These are phyloP conservation scores for Ciborinia camelliae DNA, from an alignment of 2,329 filamentous ascomycete genomes.

Conservation along the genomic window DNA sequence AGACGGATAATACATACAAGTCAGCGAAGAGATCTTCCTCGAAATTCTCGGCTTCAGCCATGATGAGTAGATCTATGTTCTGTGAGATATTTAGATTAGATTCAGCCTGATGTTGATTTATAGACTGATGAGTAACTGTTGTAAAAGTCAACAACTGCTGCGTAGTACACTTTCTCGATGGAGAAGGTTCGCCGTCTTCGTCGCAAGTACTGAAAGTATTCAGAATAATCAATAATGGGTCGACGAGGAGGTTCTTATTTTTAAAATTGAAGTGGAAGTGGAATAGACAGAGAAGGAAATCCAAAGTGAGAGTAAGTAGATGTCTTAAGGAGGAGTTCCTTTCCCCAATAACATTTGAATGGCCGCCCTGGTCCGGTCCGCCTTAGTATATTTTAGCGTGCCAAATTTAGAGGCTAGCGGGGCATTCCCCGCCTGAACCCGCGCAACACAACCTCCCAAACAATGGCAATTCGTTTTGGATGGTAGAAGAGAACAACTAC, in stretches of 20 bases:
- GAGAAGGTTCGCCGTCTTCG: not conserved
- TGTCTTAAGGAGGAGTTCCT: not conserved
- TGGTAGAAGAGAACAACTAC: not conserved
- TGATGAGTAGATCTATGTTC: slow-evolving; percentile 41
- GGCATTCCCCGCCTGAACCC: not conserved
- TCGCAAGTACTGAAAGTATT: not conserved
- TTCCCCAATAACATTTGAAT: slow-evolving; percentile 2
- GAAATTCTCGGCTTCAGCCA: slow-evolving; percentile 78
- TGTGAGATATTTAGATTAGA: slow-evolving; percentile 2
- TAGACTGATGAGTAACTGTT: not conserved
- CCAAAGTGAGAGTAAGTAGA: not conserved
- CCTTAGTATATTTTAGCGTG: slow-evolving; percentile 7
- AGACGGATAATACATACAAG: slow-evolving; percentile 59
- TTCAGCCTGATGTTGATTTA: not conserved
- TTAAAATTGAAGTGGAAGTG: not conserved
- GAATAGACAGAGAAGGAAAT: not conserved
- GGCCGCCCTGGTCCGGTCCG: slow-evolving; percentile 1
- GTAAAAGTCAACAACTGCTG: not conserved
- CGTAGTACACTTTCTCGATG: not conserved
- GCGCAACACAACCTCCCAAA: slow-evolving; percentile 7
- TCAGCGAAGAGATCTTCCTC: slow-evolving; percentile 96
- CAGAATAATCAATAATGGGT: not conserved
- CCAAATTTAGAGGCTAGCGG: slow-evolving; percentile 1
- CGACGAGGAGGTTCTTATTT: not conserved
- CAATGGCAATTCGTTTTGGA: slow-evolving; percentile 3